phyloP scores from a whole-genome alignment of 805 yeast species.

The Monosporozyma servazzii region DNA sequence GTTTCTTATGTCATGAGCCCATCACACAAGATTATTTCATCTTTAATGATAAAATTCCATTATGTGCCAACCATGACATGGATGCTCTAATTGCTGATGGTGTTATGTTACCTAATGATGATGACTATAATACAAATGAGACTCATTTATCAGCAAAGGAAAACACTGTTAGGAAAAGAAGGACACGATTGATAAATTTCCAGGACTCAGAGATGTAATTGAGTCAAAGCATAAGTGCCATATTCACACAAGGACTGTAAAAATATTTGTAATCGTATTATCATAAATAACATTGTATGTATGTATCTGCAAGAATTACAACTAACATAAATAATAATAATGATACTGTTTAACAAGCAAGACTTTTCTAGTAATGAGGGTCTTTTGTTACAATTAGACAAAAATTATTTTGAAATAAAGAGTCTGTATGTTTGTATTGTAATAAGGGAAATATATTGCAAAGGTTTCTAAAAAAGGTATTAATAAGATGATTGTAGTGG shows the following conservation, averaged over 20 bases:
- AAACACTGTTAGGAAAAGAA: constrained; percentile 23
- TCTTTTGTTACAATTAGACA: too few species aligned
- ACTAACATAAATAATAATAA: too few species aligned
- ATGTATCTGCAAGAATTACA: too few species aligned
- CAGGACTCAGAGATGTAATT: background rate
- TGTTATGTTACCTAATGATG: background rate
- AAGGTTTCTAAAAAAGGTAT: too few species aligned
- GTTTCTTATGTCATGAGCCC: constrained; percentile 46
- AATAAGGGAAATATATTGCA: too few species aligned
- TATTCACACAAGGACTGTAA: background rate
- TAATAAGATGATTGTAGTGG: too few species aligned
- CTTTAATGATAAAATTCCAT: constrained; percentile 21
- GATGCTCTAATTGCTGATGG: constrained; percentile 20
- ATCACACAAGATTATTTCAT: constrained; percentile 47
- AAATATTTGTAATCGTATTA: background rate
- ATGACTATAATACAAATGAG: background rate
- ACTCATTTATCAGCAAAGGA: background rate
- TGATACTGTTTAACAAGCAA: too few species aligned
- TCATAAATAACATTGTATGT: too few species aligned
- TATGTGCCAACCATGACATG: constrained; percentile 26
- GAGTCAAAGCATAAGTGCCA: background rate
- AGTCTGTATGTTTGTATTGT: too few species aligned
- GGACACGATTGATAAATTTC: constrained; percentile 26
- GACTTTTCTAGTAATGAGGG: too few species aligned
- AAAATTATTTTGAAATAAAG: too few species aligned